Base-by-base conservation (phyloP, 805 yeast species). In the Lipomyces yamanashiensis region DNA sequence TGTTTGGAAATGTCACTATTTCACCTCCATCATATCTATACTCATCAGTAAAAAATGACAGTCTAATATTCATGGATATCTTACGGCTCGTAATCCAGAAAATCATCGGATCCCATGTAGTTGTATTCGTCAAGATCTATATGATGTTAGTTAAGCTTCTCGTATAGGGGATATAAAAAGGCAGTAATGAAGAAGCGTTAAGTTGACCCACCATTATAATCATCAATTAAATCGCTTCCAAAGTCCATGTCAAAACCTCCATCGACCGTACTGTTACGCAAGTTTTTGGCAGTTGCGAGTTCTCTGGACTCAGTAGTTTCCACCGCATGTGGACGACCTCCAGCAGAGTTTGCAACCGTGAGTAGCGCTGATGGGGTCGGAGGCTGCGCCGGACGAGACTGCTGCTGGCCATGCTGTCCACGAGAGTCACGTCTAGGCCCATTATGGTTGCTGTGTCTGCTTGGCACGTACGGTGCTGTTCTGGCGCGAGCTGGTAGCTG, bases 191-290 rank as follows among this genome's bases (percentile, higher is more conserved):
- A 39, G 7, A 39, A 39, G 41, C n/a, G 41, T 39, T 39, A 39
- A 4, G 7, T 3, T 13, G 43, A 39, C 43, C 13, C 45, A 61
- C 65, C 65, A 34, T 61, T 57, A 33, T 59, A 63, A 10, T 63
- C 67, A 17, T 59, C 66, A 28, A 60, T 47, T 33, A 60, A 45
- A 28, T 63, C 67, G 39, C 65, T 60, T 23, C 67, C 67, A 45
- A 59, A 63, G 10, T 61, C 56, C 61, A 56, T 61, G 21, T 45
- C 59, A 34, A 48, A 56, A 9, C 37, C 59, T 9, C 52, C 54
- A 21, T 48, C 57, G 19, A 40, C 37, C 17, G 54, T 55, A 33
- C 44, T 43, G 17, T 50, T 13, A 19, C 59, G 49, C 43, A 40
- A 50, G 10, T 39, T 13, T 7, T 23, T 12, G 4, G 34, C 58